Evolutionary conservation across 768 basidiomycete genomes (phyloP), one percentile per base, ranked within the genome.

Genomic region (Mycena pura): DNA sequence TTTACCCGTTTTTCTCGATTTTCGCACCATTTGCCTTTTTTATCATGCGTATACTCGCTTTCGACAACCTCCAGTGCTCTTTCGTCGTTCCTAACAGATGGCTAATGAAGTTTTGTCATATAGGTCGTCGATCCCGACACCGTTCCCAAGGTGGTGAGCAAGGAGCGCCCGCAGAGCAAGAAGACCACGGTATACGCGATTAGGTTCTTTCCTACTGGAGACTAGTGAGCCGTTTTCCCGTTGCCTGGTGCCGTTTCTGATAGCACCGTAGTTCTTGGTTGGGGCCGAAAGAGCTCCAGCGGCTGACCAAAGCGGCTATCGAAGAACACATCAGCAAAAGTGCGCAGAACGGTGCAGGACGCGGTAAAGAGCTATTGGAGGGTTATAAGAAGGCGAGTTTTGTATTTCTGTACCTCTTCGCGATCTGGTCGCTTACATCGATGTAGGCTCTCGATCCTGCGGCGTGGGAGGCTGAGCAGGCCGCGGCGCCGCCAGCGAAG

Each of bases 241-340:
- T 10, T n/a, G 21, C 14, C 17, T 32, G 6, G 6, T 17, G 7
- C 9, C 38, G 8, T n/a, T n/a, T 71, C 34, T 21, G 47, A 17
- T 48, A 98, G 96, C 77, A 85, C 93, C n/a, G 11, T 48, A 98
- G 96, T 77, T 85, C 93, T n/a, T 99, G 96, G 96, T 81, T 92
- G 36, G 79, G 86, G 29, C 72, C 90, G 1, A 90, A 90, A 69
- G 96, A 97, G 74, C 87, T 98, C 51, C 91, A 88, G 21, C 84
- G 84, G 63, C 84, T 98, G 24, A 84, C 88, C 68, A 73, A 80
- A 6, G 85, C 91, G 73, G 92, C 93, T 76, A 96, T 99, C 76
- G 84, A 91, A 64, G 82, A 88, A 3, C 97, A 86, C 77, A 84
- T 98, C 77, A 82, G 78, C 64, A 90, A 90, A 88, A 17, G 82